phyloP scores from a whole-genome alignment of 192 early-diverging fungal species.

The Coemansia sp. region DNA sequence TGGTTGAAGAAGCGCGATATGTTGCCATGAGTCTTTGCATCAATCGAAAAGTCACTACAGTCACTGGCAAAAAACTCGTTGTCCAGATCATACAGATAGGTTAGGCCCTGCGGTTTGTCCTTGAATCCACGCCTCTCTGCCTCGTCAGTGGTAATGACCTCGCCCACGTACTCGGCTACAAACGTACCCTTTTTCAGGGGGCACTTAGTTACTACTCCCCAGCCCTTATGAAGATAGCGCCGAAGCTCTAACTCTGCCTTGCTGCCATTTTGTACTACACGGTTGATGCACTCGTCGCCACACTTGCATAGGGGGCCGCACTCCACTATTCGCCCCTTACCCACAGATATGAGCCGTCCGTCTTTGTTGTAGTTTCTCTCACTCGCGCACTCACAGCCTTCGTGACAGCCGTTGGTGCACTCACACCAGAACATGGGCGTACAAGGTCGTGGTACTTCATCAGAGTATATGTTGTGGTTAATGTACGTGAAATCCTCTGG shows the following conservation, averaged over 20 bases:
- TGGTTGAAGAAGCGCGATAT: constrained; percentile 97
- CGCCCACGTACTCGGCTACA: constrained; percentile 96
- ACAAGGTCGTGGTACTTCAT: constrained; percentile 43
- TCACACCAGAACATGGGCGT: constrained; percentile 33
- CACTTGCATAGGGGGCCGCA: constrained; percentile 46
- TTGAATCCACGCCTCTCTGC: constrained; percentile 67
- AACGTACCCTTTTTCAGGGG: constrained; percentile 62
- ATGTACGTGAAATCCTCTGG: constrained; percentile 46
- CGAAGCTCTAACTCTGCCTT: constrained; percentile 38
- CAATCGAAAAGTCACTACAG: constrained; percentile 90
- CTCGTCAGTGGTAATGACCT: constrained; percentile 80
- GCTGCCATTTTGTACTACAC: constrained; percentile 47
- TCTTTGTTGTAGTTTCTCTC: constrained; percentile 34
- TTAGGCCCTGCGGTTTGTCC: constrained; percentile 27
- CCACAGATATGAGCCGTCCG: constrained; percentile 18
- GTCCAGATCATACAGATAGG: constrained; percentile 70
- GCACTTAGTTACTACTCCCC: constrained; percentile 44
- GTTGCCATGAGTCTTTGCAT: constrained; percentile 91
- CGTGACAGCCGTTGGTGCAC: constrained; percentile 26
- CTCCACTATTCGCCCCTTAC: constrained; percentile 27
- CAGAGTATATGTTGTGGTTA: constrained; percentile 34
- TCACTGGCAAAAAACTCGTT: constrained; percentile 72
- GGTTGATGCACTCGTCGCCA: constrained; percentile 26
- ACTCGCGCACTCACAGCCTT: constrained; percentile 26
- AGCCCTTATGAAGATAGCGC: constrained; percentile 44